Evolutionary conservation across 768 basidiomycete genomes (phyloP), one percentile per base, ranked within the genome.

Genomic region (Paxillus ammoniavirescens): DNA sequence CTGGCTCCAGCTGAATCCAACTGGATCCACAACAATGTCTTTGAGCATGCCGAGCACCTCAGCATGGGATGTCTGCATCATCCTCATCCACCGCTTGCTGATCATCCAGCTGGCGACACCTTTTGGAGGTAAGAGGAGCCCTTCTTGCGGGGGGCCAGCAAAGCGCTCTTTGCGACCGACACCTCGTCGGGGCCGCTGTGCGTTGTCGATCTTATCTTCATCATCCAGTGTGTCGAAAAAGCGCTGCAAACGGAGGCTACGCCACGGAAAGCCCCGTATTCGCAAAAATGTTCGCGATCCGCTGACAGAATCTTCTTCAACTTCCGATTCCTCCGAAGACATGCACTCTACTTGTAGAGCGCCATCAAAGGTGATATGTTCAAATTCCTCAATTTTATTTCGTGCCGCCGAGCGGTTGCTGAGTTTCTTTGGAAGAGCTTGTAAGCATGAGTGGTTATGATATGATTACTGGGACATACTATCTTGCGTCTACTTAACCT

Each of bases 301-400:
- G 4, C 61, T 56, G 41, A 47, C 60, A 2, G 61, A 42, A 30
- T 67, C 70, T 33, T 71, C 67, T 35, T 86, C 86, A 46, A 69
- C 71, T 56, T 82, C 82, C 13, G 88, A 89, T 65, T 91, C 89
- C 58, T 91, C 89, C 30, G 84, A 86, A 26, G 89, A 91, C 84
- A 90, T 88, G 68, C 87, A 90, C 44, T 90, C 89, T 17, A 82
- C 56, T 55, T 86, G 83, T 52, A 91, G 67, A 13, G 89, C 87
- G 13, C 82, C 81, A 61, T 89, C 86, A 61, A 90, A 90, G 13
- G 73, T 76, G 23, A 81, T 73, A 65, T 89, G 83, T 50, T 82
- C 77, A 54, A 88, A 85, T 0, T 62, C 70, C 23, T 69, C 69
- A 23, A 82, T 66, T 50, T 77, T 81, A 58, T 81, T 72, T 21